These are phyloP conservation scores for Aspergillus heteromorphus DNA, from an alignment of 495 filamentous ascomycete genomes.

Conservation along the genomic window DNA sequence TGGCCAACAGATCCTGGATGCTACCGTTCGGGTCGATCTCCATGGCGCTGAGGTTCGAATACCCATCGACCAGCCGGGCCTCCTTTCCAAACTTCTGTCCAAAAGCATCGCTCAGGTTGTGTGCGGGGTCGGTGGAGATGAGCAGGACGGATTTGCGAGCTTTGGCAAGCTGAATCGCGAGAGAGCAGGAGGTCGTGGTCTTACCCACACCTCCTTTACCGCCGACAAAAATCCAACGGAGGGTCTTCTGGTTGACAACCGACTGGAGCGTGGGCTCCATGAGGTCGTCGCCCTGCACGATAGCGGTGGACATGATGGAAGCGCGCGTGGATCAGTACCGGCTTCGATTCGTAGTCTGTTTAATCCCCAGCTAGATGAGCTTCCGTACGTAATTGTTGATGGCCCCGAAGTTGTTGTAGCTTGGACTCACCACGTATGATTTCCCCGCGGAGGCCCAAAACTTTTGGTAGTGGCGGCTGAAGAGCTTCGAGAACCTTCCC, in stretches of 20 bases:
- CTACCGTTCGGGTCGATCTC: constrained; percentile 99
- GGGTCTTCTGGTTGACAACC: constrained; percentile 85
- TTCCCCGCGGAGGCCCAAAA: constrained; percentile 29
- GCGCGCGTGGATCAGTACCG: background rate
- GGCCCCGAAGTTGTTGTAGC: constrained; percentile 14
- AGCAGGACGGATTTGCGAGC: constrained; percentile 92
- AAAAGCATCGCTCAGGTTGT: constrained; percentile 98
- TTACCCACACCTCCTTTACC: constrained; percentile 99
- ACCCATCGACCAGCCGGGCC: constrained; percentile 85
- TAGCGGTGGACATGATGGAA: constrained; percentile 50
- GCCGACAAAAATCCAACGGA: constrained; percentile 99
- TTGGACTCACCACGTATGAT: constrained; percentile 15
- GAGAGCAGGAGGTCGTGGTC: constrained; percentile 95
- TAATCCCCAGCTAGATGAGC: background rate
- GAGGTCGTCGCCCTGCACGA: constrained; percentile 64
- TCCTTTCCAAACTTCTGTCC: constrained; percentile 99
- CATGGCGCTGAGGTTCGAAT: constrained; percentile 93
- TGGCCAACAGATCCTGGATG: constrained; percentile 88
- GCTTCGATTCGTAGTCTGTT: background rate
- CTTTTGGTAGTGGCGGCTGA: constrained; percentile 6
- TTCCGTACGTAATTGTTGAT: constrained; percentile 7
- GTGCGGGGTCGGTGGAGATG: constrained; percentile 96
- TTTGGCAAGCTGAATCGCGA: constrained; percentile 97
- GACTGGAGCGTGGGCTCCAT: constrained; percentile 92
- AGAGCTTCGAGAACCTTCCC: constrained; percentile 7